Evolutionary conservation across 257 asterid genomes (phyloP).

Genomic region (Rehmannia glutinosa): DNA sequence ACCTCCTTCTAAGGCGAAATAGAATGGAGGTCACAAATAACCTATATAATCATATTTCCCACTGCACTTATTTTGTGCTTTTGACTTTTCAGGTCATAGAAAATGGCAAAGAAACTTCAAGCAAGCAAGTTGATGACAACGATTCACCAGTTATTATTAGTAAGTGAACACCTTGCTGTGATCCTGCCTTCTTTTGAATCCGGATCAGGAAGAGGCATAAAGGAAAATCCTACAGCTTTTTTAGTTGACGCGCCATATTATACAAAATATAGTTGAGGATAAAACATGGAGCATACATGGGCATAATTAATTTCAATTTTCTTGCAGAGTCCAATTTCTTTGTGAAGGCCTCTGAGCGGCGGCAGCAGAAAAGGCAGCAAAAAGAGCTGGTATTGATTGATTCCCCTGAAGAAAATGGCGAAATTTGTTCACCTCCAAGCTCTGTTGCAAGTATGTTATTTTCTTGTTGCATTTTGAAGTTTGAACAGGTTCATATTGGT

Average conservation of each 20-base stretch:
- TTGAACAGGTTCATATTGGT: background rate
- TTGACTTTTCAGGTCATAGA: slow-evolving; percentile 40
- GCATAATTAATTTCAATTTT: slow-evolving; percentile 20
- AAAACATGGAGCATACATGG: background rate
- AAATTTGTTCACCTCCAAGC: slow-evolving; percentile 38
- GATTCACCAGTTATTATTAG: slow-evolving; percentile 40
- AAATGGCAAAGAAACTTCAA: slow-evolving; percentile 37
- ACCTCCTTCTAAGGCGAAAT: background rate
- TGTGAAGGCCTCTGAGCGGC: slow-evolving; percentile 48
- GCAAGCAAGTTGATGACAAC: slow-evolving; percentile 34
- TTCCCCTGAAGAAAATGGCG: slow-evolving; percentile 39
- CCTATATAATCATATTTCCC: background rate
- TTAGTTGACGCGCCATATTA: slow-evolving; percentile 5
- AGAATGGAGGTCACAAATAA: background rate
- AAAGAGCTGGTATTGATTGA: slow-evolving; percentile 27
- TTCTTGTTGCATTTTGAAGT: slow-evolving; percentile 5
- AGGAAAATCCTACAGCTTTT: slow-evolving; percentile 11
- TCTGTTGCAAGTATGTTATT: slow-evolving; percentile 50
- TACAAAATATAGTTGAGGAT: background rate
- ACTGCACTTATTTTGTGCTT: background rate
- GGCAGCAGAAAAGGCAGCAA: slow-evolving; percentile 44
- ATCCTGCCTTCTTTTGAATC: background rate
- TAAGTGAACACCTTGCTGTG: slow-evolving; percentile 38
- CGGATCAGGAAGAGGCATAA: background rate
- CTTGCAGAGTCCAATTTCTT: slow-evolving; percentile 61